Percentiles rank a stretch among this genome's conserved stretches.
phyloP scores from a whole-genome alignment of 129 eudicot species.

The Sambucus nigra region DNA sequence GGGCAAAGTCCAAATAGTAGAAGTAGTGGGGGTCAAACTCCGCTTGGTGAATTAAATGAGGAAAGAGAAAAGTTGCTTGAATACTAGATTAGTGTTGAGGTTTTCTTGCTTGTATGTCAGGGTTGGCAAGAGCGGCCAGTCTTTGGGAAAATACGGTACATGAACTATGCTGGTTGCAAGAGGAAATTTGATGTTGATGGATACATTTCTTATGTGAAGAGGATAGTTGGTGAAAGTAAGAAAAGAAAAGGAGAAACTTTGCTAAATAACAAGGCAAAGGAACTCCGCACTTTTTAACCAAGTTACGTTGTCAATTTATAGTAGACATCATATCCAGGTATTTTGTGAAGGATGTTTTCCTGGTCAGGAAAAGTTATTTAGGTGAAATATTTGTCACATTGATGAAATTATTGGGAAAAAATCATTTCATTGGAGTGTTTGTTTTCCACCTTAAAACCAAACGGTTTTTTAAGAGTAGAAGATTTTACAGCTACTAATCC shows the following conservation, averaged over 20 bases:
- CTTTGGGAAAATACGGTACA: slow-evolving; percentile 90
- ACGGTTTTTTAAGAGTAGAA: neutral
- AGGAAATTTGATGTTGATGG: slow-evolving; percentile 89
- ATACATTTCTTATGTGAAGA: slow-evolving; percentile 72
- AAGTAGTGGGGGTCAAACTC: no score
- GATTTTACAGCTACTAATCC: neutral
- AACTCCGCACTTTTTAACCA: slow-evolving; percentile 11
- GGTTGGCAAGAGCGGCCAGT: slow-evolving; percentile 89
- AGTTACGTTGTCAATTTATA: no score
- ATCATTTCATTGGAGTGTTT: no score
- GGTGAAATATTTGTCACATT: no score
- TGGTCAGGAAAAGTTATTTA: no score
- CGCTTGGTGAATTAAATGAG: no score
- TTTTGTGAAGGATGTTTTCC: no score
- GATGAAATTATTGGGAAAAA: no score
- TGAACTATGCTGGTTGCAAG: slow-evolving; percentile 97
- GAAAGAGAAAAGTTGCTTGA: no score
- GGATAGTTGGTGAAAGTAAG: slow-evolving; percentile 64
- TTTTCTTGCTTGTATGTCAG: slow-evolving; percentile 21
- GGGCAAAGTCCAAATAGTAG: no score
- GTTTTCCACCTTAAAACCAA: no score
- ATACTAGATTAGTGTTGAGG: neutral
- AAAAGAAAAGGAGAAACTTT: slow-evolving; percentile 69
- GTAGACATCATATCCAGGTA: no score
- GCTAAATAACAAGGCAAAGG: slow-evolving; percentile 38